Base-by-base conservation (phyloP, 148 eudicot species). In the Persicaria maculosa region DNA sequence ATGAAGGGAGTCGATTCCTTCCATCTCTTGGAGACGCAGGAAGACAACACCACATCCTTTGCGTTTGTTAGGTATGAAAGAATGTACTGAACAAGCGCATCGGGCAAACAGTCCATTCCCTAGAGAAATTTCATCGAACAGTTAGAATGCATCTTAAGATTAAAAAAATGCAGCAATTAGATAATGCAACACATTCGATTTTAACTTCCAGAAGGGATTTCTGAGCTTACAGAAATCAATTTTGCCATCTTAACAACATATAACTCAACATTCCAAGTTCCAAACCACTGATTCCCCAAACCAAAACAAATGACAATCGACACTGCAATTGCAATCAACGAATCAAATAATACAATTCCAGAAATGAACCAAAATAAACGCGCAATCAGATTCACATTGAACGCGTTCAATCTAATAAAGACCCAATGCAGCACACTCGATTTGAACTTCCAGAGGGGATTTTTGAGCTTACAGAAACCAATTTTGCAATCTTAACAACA, bases 51-150 rank as follows among this genome's bases (percentile, higher is more conserved):
- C 79, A 95, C 97, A 76, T 95, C 98, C 74, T 84, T 92, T 74
- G 98, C 97, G 80, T 89, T 87, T 81, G 68, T 84, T 67, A 92
- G 78, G 73, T 83, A 80, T 9, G 97, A 90, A 45, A 95, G 77
- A 72, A 95, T 95, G 83, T 80, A 84, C 36, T 90, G 92, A 75
- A 95, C 82, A 71, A 95, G 46, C 45, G 92, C 93, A 74, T 95
- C 93, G 4, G 97, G 98, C 25, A 95, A 82, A 5, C 85, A 74
- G 44, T 95, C 96, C 96, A 95, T 95, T 86, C 17, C 78, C 86
- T 88, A 83, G 4, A 80, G 70, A 74, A 36, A 71, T 75, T 31
- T 0, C 0, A 82, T 82, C 87, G 74, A 87, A 84, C 81, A 77
- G 25, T 74, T 80, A 65, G 78, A 5, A 64, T 4, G 69, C 69